Evolutionary conservation across 768 basidiomycete species (phyloP), one percentile per base, ranked within the genome.

Genomic region (Boletus speciosus): DNA sequence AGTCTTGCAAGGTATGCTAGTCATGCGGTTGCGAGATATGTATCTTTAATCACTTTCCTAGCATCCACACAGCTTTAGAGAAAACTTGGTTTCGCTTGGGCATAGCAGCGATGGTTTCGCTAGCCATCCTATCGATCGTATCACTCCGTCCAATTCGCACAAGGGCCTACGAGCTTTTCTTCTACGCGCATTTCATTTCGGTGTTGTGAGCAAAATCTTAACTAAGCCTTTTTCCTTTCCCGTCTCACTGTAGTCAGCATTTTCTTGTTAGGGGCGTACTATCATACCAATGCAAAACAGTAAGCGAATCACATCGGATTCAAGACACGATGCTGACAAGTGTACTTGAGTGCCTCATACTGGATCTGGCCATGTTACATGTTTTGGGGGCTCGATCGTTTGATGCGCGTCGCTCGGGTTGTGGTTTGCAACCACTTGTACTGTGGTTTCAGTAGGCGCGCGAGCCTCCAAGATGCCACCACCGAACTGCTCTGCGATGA

Each of bases 121-220:
- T 83, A 15, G 67, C 75, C 2, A 52, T 82, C n/a, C 54, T 83
- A 4, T 66, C 64, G 21, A 39, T 83, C 15, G 52, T 81, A n/a
- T 78, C 81, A 6, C 51, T 84, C 10, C 77, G 80, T 11, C 76
- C 74, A 2, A 59, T 85, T 21, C 77, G 83, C 9, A 63, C 71
- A 3, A 68, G 62, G 6, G 64, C 59, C 1, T 85, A 83, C 50
- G 83, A 85, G 59, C 4, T 77, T 5, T 86, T 86, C 70, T 69
- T 81, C 34, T 62, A 76, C 27, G 38, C 67, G 0, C 84, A 86
- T 61, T 74, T 80, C 49, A 8, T 76, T 4, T 57, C 75, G 23
- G 72, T 76, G 10, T 47, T 74, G 78, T 79, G 54, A 63, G 78
- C 53, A 15, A 16, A n/a, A 15, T 36, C 21, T 8, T 3, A 4